Evolutionary conservation across 2,329 filamentous ascomycete genomes (phyloP).

Genomic region (Dothistroma septosporum): DNA sequence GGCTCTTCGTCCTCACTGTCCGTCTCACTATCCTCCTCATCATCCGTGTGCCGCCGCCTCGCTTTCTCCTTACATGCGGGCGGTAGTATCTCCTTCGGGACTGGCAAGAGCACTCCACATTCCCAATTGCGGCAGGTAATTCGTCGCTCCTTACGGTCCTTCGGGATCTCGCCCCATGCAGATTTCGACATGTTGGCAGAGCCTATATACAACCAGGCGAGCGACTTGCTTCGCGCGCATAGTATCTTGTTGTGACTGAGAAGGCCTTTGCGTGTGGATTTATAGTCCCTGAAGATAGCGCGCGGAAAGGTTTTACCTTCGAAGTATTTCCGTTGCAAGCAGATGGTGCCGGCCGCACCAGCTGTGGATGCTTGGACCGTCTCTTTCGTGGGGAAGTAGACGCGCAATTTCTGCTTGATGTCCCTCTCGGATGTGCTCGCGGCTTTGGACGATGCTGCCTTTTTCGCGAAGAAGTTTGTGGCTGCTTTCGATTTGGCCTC

Average conservation of each 20-base stretch:
- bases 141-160: slow-evolving; percentile 66
- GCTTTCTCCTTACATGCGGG: neutral
- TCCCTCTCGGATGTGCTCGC: neutral
- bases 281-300: slow-evolving; percentile 67
- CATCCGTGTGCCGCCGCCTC: neutral
- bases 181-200: slow-evolving; percentile 90
- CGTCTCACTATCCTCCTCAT: slow-evolving; percentile 15
- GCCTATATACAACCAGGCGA: slow-evolving; percentile 79
- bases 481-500: slow-evolving; percentile 21
- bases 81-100: slow-evolving; percentile 4
- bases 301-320: slow-evolving; percentile 64
- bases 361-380: slow-evolving; percentile 48
- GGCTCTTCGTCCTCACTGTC: slow-evolving; percentile 14
- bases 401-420: slow-evolving; percentile 53
- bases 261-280: slow-evolving; percentile 65
- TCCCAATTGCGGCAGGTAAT: slow-evolving; percentile 92
- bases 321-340: slow-evolving; percentile 70
- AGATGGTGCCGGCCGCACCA: slow-evolving; percentile 72
- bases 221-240: slow-evolving; percentile 35
- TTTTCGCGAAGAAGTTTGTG: slow-evolving; percentile 25
- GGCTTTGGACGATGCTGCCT: slow-evolving; percentile 1
- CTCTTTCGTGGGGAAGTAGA: slow-evolving; percentile 75
- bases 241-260: slow-evolving; percentile 79
- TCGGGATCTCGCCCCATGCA: slow-evolving; percentile 80
- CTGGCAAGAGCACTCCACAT: slow-evolving; percentile 67